Conservation (phyloP, 495 filamentous ascomycete genomes). For the Penicillium diatomitis region DNA sequence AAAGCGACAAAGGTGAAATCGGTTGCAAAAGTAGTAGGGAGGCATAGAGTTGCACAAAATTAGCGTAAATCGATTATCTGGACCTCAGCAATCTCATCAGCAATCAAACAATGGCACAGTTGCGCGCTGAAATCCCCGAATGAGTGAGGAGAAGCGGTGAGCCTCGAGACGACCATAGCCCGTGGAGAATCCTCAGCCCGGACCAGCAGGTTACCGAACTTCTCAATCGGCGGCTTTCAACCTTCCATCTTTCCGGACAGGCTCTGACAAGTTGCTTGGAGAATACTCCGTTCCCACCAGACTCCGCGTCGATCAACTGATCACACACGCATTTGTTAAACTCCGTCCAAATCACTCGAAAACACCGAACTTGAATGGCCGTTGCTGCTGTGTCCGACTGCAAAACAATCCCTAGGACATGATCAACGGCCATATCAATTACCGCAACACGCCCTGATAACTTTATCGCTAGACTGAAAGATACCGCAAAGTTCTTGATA, state of each 20-base stretch:
- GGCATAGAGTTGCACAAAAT: not conserved
- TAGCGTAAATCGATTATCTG: not conserved
- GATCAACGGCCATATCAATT: constrained; percentile 18
- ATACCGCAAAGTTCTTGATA: too few species aligned
- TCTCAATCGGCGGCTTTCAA: constrained; percentile 8
- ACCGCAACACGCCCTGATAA: not conserved
- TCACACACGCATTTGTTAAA: too few species aligned
- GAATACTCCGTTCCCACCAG: too few species aligned
- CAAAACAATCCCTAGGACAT: constrained; percentile 12
- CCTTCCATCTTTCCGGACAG: too few species aligned
- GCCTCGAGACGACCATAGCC: not conserved
- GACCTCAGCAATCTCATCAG: not conserved
- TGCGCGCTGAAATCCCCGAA: constrained; percentile 3
- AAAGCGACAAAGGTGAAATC: too few species aligned
- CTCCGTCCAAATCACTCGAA: not conserved
- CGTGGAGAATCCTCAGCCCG: constrained; percentile 19
- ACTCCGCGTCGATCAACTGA: too few species aligned
- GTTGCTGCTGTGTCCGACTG: constrained; percentile 21
- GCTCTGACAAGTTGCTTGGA: too few species aligned
- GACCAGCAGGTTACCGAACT: constrained; percentile 12
- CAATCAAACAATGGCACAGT: not conserved
- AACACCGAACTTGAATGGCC: constrained; percentile 14
- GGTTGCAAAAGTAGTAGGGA: not conserved
- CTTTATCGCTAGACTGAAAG: too few species aligned
- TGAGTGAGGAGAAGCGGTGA: constrained; percentile 8